Evolutionary conservation across 1,284 basidiomycete genomes (phyloP).

Genomic region (Cryptococcus sp.): DNA sequence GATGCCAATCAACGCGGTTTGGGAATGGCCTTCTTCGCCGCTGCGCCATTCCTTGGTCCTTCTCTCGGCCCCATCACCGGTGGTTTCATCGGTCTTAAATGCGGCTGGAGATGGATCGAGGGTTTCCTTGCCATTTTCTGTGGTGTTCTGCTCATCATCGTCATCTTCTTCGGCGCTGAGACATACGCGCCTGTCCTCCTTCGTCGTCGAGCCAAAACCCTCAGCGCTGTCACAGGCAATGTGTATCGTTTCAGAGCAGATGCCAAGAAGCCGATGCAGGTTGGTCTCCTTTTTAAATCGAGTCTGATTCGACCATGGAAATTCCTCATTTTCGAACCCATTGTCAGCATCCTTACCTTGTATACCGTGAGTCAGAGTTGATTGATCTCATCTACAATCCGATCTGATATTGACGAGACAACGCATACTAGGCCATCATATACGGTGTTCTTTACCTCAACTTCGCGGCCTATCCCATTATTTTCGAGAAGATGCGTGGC

Average conservation of each 20-base stretch:
- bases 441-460: constrained; percentile 49
- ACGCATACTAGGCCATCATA: constrained; percentile 60
- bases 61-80: constrained; percentile 56
- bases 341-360: constrained; percentile 56
- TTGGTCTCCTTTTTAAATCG: constrained; percentile 47
- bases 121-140: constrained; percentile 64
- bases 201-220: constrained; percentile 45
- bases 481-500: constrained; percentile 64
- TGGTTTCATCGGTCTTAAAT: constrained; percentile 51
- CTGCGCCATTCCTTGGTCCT: constrained; percentile 67
- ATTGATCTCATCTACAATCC: constrained; percentile 2
- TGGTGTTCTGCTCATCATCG: constrained; percentile 35
- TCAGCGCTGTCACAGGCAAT: constrained; percentile 54
- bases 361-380: constrained; percentile 57
- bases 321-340: constrained; percentile 56
- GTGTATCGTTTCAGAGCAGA: constrained; percentile 55
- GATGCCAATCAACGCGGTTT: constrained; percentile 45
- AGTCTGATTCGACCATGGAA: constrained; percentile 56
- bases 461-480: constrained; percentile 58
- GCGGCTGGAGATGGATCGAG: constrained; percentile 61
- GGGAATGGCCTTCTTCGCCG: constrained; percentile 61
- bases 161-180: constrained; percentile 49
- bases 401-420: not conserved
- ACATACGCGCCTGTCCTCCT: constrained; percentile 56
- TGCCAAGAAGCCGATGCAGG: constrained; percentile 46